Evolutionary conservation across 75 land plant genomes (phyloP), one percentile per base, ranked within the genome.

Genomic region (Selaginella tamariscina): DNA sequence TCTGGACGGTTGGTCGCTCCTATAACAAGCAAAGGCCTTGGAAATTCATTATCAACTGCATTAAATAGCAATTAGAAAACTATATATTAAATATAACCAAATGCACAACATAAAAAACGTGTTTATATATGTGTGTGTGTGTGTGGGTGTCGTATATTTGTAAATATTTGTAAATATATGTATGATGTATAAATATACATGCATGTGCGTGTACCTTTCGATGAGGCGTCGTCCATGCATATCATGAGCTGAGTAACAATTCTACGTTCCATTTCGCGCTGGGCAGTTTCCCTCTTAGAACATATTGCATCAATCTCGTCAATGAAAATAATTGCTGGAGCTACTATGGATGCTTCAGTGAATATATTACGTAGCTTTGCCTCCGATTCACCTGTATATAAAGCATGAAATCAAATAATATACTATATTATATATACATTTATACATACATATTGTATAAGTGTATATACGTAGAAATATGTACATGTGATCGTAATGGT

Each of bases 1-100:
- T 95, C 97, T 44, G 99, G 99, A 31, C 92, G 79, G 73, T 95
- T 95, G 22, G 99, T 95, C 49, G 99, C 99, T 57, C 97, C 97
- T 79, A 95, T 95, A 1, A 95, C 99, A 21, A 95, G 80, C 56
- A 95, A 83, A 82, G 87, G 82, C 1, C 86, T 78, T 28, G 73
- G 77, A 24, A 30, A 75, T 24, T 68, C 39, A n/a, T 75, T 73
- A 55, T 21, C 32, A 65, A 70, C 60, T 20, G 15, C 22, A 62
- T 72, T 81, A 54, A n/a, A n/a, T n/a, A n/a, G n/a, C n/a, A n/a
- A n/a, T n/a, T n/a, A n/a, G n/a, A n/a, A n/a, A n/a, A n/a, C n/a
- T n/a, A n/a, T n/a, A n/a, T n/a, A n/a, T n/a, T n/a, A n/a, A n/a
- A n/a, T n/a, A n/a, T n/a, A n/a, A n/a, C n/a, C n/a, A n/a, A n/a